Evolutionary conservation across 805 yeast species (phyloP).

Genomic region (Starmera amethionina): DNA sequence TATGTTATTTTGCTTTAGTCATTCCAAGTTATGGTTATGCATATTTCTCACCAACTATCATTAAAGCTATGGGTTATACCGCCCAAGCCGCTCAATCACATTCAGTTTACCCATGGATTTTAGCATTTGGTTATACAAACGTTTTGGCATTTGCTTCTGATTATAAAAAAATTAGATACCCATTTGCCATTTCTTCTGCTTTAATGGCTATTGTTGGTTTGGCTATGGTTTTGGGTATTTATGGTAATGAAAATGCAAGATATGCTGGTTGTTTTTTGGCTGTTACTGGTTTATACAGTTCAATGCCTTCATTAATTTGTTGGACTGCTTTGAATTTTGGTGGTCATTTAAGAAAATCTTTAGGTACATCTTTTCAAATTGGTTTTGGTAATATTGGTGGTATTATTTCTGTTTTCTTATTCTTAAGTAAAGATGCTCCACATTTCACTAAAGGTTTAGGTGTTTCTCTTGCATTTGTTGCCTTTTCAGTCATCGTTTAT

Average conservation of each 20-base stretch:
- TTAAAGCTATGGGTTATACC: slow-evolving; percentile 35
- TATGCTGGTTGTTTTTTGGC: slow-evolving; percentile 29
- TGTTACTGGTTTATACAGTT: slow-evolving; percentile 28
- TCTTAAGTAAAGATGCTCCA: slow-evolving; percentile 27
- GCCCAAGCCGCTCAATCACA: slow-evolving; percentile 68
- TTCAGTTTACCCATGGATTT: slow-evolving; percentile 80
- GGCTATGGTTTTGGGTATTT: slow-evolving; percentile 24
- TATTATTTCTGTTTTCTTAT: slow-evolving; percentile 28
- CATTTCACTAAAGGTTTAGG: slow-evolving; percentile 28
- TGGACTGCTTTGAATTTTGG: slow-evolving; percentile 29
- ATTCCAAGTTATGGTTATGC: slow-evolving; percentile 30
- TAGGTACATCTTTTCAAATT: slow-evolving; percentile 28
- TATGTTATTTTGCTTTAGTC: slow-evolving; percentile 27
- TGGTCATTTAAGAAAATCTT: slow-evolving; percentile 28
- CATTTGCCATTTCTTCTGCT: slow-evolving; percentile 25
- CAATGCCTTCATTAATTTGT: slow-evolving; percentile 26
- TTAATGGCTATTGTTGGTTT: slow-evolving; percentile 23
- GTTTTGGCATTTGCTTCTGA: slow-evolving; percentile 56
- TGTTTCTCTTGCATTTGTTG: slow-evolving; percentile 33
- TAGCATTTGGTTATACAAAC: slow-evolving; percentile 60
- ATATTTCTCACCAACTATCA: slow-evolving; percentile 34
- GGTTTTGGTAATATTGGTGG: slow-evolving; percentile 32
- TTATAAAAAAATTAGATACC: slow-evolving; percentile 33
- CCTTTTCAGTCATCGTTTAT: slow-evolving; percentile 28
- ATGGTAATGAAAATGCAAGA: slow-evolving; percentile 28